A percentile compares a stretch with the other conserved stretches of the same genome.
These are phyloP conservation scores for Fraxinus greggii DNA, from an alignment of 305 asterid genomes.

Conservation along the genomic window DNA sequence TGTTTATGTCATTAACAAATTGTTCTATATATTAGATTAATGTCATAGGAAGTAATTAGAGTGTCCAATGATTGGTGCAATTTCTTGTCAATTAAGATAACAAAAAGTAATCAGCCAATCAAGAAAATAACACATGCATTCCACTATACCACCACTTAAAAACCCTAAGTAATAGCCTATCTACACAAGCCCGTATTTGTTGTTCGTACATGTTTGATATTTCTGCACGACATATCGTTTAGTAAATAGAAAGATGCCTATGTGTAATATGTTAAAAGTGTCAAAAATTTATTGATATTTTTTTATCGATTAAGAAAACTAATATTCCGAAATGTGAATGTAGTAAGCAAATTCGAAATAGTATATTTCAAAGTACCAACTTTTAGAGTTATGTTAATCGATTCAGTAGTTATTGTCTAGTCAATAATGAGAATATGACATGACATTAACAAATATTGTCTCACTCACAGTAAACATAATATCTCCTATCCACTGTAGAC, in stretches of 20 bases:
- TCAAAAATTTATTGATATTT: no score
- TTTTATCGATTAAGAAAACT: no score
- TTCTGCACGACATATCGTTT: neutral
- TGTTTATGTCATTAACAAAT: neutral
- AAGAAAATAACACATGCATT: constrained; percentile 46
- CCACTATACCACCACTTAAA: constrained; percentile 54
- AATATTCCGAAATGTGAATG: no score
- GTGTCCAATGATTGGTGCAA: constrained; percentile 31
- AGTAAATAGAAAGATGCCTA: neutral
- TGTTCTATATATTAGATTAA: neutral
- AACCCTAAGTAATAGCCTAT: neutral
- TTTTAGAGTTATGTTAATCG: no score
- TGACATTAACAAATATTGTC: no score
- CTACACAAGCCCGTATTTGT: neutral
- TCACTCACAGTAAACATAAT: no score
- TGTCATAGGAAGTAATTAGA: constrained; percentile 16
- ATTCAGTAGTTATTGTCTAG: no score
- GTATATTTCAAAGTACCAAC: no score
- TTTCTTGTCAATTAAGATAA: constrained; percentile 51
- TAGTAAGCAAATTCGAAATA: no score
- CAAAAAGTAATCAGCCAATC: neutral
- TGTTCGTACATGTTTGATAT: neutral
- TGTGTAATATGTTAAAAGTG: neutral
- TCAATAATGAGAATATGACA: no score
- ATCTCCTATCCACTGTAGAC: no score